Conservation (phyloP, 768 basidiomycete genomes). For the Cystofilobasidium capitatum region DNA sequence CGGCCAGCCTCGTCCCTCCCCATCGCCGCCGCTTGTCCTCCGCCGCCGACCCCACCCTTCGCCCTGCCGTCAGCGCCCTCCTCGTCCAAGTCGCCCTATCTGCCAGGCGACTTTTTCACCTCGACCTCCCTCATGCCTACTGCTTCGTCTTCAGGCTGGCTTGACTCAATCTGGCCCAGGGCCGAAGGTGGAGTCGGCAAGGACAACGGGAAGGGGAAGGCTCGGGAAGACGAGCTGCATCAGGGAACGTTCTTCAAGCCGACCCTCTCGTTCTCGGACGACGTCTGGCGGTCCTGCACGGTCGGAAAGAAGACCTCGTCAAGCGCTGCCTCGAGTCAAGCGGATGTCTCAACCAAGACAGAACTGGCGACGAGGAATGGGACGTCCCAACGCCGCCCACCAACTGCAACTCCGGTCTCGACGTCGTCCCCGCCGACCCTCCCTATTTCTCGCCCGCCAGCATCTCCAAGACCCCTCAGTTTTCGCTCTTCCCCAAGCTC, state of each 20-base stretch:
- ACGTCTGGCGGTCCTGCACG: conserved; percentile 2
- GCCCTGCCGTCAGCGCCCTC: background rate
- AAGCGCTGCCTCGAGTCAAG: no score
- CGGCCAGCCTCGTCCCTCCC: no score
- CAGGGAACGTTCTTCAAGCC: background rate
- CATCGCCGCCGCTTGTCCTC: background rate
- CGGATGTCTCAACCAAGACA: no score
- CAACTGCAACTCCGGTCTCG: no score
- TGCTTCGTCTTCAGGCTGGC: no score
- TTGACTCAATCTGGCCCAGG: background rate
- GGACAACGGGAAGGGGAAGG: background rate
- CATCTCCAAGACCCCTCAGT: no score
- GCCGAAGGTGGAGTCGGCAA: no score
- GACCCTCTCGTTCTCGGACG: background rate
- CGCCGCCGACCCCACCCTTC: background rate
- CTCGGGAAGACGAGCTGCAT: background rate
- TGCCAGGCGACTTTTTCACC: conserved; percentile 4
- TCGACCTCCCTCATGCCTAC: background rate
- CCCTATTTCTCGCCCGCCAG: no score
- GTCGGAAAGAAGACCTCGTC: background rate
- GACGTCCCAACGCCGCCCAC: no score
- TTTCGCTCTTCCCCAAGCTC: background rate
- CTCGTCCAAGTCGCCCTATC: background rate
- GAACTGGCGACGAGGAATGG: no score
- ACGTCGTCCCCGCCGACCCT: no score